Evolutionary conservation across 257 asterid species (phyloP).

Genomic region (Handroanthus guayacan): DNA sequence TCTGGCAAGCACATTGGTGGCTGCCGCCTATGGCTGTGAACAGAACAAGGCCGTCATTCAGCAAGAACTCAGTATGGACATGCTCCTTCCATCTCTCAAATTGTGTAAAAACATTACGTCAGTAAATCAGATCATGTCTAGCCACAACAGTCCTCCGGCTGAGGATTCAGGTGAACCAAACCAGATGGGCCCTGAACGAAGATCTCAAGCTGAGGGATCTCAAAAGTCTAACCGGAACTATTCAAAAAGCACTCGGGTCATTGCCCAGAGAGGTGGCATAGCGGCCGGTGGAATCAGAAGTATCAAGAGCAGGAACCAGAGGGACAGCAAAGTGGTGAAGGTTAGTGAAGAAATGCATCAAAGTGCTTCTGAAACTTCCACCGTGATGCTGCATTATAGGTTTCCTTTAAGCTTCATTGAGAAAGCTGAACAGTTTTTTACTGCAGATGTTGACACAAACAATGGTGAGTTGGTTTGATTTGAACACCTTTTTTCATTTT

Average conservation of each 20-base stretch:
- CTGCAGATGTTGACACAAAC: slow-evolving; percentile 47
- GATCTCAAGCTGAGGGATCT: slow-evolving; percentile 52
- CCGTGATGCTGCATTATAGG: slow-evolving; percentile 72
- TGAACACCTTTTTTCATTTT: background rate
- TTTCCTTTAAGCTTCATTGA: slow-evolving; percentile 73
- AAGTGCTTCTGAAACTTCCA: slow-evolving; percentile 48
- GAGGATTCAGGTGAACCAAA: slow-evolving; percentile 55
- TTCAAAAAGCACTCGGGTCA: slow-evolving; percentile 49
- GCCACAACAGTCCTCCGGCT: slow-evolving; percentile 36
- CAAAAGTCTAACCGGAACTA: slow-evolving; percentile 53
- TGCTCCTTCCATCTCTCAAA: slow-evolving; percentile 86
- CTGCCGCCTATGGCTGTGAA: slow-evolving; percentile 89
- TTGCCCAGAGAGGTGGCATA: slow-evolving; percentile 54
- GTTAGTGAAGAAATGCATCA: slow-evolving; percentile 62
- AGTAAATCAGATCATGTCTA: slow-evolving; percentile 16
- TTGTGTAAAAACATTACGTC: slow-evolving; percentile 64
- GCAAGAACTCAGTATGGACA: slow-evolving; percentile 97
- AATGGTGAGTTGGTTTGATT: slow-evolving; percentile 37
- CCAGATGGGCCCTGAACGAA: slow-evolving; percentile 57
- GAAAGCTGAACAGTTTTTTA: slow-evolving; percentile 80
- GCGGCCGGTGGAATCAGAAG: slow-evolving; percentile 43
- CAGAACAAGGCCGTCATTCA: slow-evolving; percentile 92
- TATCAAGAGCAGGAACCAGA: slow-evolving; percentile 56
- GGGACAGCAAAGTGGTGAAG: slow-evolving; percentile 64
- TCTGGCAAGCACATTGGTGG: slow-evolving; percentile 81